Evolutionary conservation across 1,284 basidiomycete genomes (phyloP).

Genomic region (Sporisorium reilianum): DNA sequence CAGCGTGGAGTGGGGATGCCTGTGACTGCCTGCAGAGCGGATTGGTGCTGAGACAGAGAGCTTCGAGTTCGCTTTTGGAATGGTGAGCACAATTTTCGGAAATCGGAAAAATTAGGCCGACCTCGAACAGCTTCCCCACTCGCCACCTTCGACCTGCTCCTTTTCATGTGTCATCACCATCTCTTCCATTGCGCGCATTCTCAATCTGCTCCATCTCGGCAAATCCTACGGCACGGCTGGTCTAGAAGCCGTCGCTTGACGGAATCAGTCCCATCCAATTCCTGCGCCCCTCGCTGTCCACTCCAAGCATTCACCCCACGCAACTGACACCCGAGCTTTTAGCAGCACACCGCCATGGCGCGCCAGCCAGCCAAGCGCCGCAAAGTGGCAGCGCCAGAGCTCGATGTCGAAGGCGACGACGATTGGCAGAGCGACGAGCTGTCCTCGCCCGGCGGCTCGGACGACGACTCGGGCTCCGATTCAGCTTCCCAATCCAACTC

Average conservation of each 20-base stretch:
- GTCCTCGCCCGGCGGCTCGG: conserved; percentile 39
- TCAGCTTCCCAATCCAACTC: conserved; percentile 18
- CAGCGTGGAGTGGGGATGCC: too few relatives aligned
- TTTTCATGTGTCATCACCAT: too few relatives aligned
- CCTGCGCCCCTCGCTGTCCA: not conserved
- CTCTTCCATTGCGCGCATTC: too few relatives aligned
- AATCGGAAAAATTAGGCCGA: too few relatives aligned
- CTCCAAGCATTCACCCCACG: not conserved
- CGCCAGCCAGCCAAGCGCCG: conserved; percentile 39
- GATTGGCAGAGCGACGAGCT: conserved; percentile 51
- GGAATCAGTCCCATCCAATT: too few relatives aligned
- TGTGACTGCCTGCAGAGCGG: too few relatives aligned
- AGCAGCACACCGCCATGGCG: conserved; percentile 8
- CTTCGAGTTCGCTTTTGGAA: not conserved
- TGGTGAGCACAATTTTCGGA: conserved; percentile 1
- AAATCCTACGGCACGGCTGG: too few relatives aligned
- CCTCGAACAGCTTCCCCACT: too few relatives aligned
- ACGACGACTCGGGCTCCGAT: conserved; percentile 15
- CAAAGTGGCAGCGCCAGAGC: conserved; percentile 15
- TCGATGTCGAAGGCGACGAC: conserved; percentile 43
- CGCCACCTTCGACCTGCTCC: too few relatives aligned
- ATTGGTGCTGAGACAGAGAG: not conserved
- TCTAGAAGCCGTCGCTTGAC: too few relatives aligned
- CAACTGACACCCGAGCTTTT: not conserved
- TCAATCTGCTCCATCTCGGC: too few relatives aligned